phyloP scores from a whole-genome alignment of 2,329 filamentous ascomycete species.

The Neoarthrinium moseri region DNA sequence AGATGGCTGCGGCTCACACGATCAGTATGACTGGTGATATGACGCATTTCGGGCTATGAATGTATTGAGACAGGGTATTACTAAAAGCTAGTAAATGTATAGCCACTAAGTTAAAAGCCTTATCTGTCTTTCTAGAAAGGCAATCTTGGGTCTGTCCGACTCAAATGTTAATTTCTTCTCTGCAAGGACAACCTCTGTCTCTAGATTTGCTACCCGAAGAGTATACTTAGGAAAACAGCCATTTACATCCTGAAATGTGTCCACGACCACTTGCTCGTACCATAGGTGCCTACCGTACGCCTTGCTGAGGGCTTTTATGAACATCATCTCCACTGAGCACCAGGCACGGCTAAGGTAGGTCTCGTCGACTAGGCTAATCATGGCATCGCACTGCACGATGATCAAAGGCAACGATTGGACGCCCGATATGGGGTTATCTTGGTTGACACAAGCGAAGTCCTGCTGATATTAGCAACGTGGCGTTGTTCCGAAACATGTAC shows the following conservation, averaged over 20 bases:
- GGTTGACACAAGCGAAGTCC: constrained; percentile 38
- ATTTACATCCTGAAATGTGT: constrained; percentile 3
- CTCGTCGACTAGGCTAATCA: constrained; percentile 36
- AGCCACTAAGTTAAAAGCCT: too few species aligned
- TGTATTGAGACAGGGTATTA: too few species aligned
- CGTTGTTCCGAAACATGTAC: not conserved
- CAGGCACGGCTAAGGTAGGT: constrained; percentile 34
- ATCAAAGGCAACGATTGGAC: constrained; percentile 33
- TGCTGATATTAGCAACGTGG: constrained; percentile 9
- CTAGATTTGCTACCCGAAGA: constrained; percentile 12
- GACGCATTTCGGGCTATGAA: too few species aligned
- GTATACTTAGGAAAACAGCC: constrained; percentile 9
- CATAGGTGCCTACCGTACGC: constrained; percentile 31
- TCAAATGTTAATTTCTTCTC: constrained; percentile 14
- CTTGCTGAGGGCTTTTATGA: constrained; percentile 28
- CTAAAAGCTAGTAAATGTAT: too few species aligned
- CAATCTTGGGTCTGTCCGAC: constrained; percentile 20
- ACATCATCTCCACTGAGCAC: constrained; percentile 34
- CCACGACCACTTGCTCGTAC: constrained; percentile 24
- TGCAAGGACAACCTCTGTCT: not conserved
- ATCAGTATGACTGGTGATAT: too few species aligned
- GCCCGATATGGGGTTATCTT: constrained; percentile 29
- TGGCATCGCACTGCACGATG: constrained; percentile 36
- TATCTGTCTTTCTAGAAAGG: constrained; percentile 24
- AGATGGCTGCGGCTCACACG: too few species aligned